Evolutionary conservation across 108 stramenopile genomes (phyloP).

Genomic region (Cyclostephanos invisitatus): DNA sequence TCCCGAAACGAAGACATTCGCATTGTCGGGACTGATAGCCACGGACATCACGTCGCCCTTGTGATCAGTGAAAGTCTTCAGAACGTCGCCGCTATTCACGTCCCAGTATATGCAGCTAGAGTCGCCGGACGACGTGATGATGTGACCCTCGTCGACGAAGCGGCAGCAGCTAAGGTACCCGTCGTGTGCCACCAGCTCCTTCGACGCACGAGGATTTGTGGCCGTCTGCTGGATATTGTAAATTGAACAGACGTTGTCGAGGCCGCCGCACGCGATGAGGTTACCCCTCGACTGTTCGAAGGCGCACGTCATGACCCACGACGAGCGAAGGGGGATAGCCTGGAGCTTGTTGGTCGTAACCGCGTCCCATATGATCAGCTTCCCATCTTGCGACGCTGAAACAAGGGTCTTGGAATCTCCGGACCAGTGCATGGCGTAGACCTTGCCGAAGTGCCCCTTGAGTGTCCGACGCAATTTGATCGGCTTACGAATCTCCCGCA

Average conservation of each 20-base stretch:
- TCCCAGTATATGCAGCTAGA: slow-evolving; percentile 98
- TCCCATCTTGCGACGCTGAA: slow-evolving; percentile 97
- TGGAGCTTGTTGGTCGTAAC: slow-evolving; percentile 87
- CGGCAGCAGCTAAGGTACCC: slow-evolving; percentile 98
- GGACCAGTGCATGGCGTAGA: slow-evolving; percentile 97
- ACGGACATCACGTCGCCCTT: slow-evolving; percentile 94
- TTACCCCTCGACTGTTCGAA: slow-evolving; percentile 93
- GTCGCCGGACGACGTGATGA: slow-evolving; percentile 95
- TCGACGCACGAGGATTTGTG: slow-evolving; percentile 63
- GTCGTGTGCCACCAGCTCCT: slow-evolving; percentile 98
- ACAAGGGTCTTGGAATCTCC: slow-evolving; percentile 83
- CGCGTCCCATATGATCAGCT: slow-evolving; percentile 98
- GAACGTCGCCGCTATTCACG: slow-evolving; percentile 75
- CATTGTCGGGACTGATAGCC: slow-evolving; percentile 75
- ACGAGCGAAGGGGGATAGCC: slow-evolving; percentile 90
- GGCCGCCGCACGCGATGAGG: slow-evolving; percentile 96
- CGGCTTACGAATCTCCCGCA: slow-evolving; percentile 62
- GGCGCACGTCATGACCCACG: slow-evolving; percentile 99
- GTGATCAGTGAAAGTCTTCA: slow-evolving; percentile 91
- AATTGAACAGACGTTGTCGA: slow-evolving; percentile 99
- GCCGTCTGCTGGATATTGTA: slow-evolving; percentile 77
- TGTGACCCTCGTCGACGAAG: slow-evolving; percentile 83
- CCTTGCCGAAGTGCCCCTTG: slow-evolving; percentile 98
- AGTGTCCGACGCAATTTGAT: slow-evolving; percentile 77
- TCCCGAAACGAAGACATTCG: slow-evolving; percentile 90